phyloP scores from a whole-genome alignment of 768 basidiomycete species.

The Russula griseocarnosa region DNA sequence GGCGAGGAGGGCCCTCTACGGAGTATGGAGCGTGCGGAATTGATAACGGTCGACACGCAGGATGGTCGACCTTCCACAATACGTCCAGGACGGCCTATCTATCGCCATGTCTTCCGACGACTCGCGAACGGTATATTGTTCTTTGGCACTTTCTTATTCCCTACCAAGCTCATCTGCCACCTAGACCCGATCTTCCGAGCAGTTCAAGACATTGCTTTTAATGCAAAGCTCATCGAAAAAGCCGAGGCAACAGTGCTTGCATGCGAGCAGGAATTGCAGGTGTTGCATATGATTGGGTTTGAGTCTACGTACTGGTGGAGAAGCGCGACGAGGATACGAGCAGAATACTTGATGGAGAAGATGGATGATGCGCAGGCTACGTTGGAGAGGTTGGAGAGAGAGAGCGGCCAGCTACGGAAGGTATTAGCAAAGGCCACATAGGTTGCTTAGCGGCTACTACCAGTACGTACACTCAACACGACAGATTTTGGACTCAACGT shows the following conservation, averaged over 20 bases:
- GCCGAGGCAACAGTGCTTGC: constrained; percentile 60
- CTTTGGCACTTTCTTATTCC: constrained; percentile 5
- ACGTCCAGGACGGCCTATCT: constrained; percentile 87
- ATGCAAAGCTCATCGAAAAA: constrained; percentile 57
- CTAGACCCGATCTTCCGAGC: constrained; percentile 76
- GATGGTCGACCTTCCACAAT: constrained; percentile 83
- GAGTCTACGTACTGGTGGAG: constrained; percentile 47
- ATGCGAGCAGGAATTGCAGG: constrained; percentile 73
- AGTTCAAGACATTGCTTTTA: constrained; percentile 75
- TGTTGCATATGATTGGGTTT: constrained; percentile 60
- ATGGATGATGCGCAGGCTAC: constrained; percentile 67
- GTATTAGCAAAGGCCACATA: constrained; percentile 41
- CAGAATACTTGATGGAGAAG: constrained; percentile 66
- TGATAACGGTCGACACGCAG: constrained; percentile 73
- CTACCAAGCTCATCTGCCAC: constrained; percentile 7
- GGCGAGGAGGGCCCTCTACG: constrained; percentile 80
- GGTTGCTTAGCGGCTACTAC: neutral
- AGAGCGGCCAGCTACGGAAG: constrained; percentile 65
- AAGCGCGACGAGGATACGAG: constrained; percentile 54
- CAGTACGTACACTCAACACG: neutral
- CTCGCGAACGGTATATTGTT: constrained; percentile 63
- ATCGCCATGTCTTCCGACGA: constrained; percentile 77
- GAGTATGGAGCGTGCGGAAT: constrained; percentile 82
- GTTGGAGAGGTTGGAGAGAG: constrained; percentile 63
- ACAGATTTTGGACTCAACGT: neutral